These are phyloP conservation scores for Pythium grandisporangium DNA, from an alignment of 352 stramenopile genomes.

Conservation along the genomic window DNA sequence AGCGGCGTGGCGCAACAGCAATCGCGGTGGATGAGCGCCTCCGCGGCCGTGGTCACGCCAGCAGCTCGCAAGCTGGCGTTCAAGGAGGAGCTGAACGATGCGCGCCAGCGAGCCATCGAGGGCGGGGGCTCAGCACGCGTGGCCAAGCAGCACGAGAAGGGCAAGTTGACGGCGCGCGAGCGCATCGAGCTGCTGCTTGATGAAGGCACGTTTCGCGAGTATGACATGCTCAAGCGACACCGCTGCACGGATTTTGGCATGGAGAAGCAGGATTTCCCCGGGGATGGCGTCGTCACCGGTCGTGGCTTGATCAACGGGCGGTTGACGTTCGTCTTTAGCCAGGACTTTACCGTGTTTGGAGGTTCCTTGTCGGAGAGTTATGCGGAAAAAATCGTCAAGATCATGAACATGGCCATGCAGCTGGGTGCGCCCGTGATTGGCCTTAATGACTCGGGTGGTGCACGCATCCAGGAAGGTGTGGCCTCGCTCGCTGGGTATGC, in stretches of 20 bases:
- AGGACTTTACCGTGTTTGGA: conserved; percentile 98
- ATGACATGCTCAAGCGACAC: conserved; percentile 96
- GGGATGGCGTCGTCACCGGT: conserved; percentile 94
- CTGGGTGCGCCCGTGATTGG: conserved; percentile 96
- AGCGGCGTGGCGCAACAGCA: conserved; percentile 10
- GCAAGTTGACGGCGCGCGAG: conserved; percentile 96
- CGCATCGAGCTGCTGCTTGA: conserved; percentile 95
- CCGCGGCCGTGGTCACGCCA: conserved; percentile 29
- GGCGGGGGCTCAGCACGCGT: conserved; percentile 84
- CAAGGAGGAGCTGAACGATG: conserved; percentile 62
- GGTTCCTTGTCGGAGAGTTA: conserved; percentile 94
- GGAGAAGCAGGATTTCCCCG: conserved; percentile 85
- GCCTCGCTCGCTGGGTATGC: conserved; percentile 96
- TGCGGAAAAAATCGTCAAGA: conserved; percentile 98
- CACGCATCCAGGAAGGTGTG: conserved; percentile 97
- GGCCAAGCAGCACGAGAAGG: conserved; percentile 90
- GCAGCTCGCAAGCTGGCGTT: conserved; percentile 62
- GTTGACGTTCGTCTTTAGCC: conserved; percentile 94
- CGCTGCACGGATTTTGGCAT: conserved; percentile 97
- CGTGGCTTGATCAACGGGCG: conserved; percentile 93
- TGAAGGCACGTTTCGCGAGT: conserved; percentile 92
- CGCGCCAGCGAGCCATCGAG: conserved; percentile 60
- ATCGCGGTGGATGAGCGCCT: conserved; percentile 31
- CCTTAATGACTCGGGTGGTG: conserved; percentile 96
- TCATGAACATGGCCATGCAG: conserved; percentile 97